Conservation (phyloP, 169 alveolate genomes). For the Theileria annulata region DNA sequence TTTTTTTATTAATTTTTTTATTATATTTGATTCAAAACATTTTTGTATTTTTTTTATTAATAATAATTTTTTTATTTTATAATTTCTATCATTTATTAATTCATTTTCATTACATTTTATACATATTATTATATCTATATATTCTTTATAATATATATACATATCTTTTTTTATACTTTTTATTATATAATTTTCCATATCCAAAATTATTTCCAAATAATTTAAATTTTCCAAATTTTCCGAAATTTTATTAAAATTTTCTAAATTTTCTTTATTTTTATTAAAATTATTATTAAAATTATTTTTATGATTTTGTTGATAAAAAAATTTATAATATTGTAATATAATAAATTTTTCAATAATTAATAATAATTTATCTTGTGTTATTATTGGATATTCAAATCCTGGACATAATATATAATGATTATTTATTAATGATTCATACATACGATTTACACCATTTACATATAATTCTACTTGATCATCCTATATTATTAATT, state of each 20-base stretch:
- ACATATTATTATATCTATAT: conserved; percentile 39
- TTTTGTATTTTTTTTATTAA: conserved; percentile 1
- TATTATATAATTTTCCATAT: background rate
- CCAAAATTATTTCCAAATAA: too few relatives aligned
- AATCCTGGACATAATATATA: conserved; percentile 64
- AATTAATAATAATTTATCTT: conserved; percentile 15
- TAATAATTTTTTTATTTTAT: conserved; percentile 11
- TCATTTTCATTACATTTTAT: conserved; percentile 50
- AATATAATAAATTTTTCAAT: conserved; percentile 19
- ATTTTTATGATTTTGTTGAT: too few relatives aligned
- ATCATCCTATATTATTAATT: conserved; percentile 53
- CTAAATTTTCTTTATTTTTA: too few relatives aligned
- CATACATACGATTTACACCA: conserved; percentile 61
- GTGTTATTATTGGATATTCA: conserved; percentile 30
- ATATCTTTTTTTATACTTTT: conserved; percentile 22
- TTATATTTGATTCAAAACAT: background rate
- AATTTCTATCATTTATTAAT: conserved; percentile 36
- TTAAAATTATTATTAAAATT: too few relatives aligned
- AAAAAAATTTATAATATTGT: background rate
- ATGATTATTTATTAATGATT: conserved; percentile 44
- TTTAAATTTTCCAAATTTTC: too few relatives aligned
- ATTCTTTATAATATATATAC: conserved; percentile 33
- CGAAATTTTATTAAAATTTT: too few relatives aligned
- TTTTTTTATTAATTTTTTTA: conserved; percentile 33
- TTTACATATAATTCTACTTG: conserved; percentile 53